phyloP scores from a whole-genome alignment of 1,139 yeast genomes.

The Suzukiozyma palmioleophila region DNA sequence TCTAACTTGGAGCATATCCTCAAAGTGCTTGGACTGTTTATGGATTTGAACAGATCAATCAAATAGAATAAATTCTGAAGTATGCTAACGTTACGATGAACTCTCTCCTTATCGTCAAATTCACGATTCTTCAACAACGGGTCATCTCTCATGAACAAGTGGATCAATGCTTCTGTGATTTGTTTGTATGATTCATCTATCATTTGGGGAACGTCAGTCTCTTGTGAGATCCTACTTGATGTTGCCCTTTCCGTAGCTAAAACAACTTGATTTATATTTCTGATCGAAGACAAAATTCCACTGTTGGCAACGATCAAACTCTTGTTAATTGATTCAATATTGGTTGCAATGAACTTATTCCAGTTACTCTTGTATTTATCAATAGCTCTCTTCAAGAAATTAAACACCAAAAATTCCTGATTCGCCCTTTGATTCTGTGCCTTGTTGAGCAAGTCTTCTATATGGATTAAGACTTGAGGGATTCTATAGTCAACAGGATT shows the following conservation, averaged over 20 bases:
- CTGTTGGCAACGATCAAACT: constrained; percentile 42
- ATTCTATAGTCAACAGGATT: constrained; percentile 34
- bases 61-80: constrained; percentile 62
- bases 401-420: constrained; percentile 60
- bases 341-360: constrained; percentile 48
- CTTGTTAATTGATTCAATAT: constrained; percentile 50
- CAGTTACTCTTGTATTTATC: constrained; percentile 52
- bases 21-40: constrained; percentile 19
- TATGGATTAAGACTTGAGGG: constrained; percentile 34
- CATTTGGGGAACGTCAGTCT: constrained; percentile 25
- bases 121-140: constrained; percentile 42
- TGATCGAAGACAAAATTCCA: constrained; percentile 33
- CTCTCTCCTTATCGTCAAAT: constrained; percentile 54
- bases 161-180: constrained; percentile 31
- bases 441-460: constrained; percentile 30
- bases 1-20: constrained; percentile 43
- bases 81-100: constrained; percentile 55
- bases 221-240: constrained; percentile 21
- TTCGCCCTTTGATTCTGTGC: constrained; percentile 46
- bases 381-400: constrained; percentile 46
- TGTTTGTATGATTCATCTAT: constrained; percentile 40
- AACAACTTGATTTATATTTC: constrained; percentile 31
- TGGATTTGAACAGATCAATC: constrained; percentile 42
- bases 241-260: constrained; percentile 32
- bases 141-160: constrained; percentile 38